Evolutionary conservation across 2,329 filamentous ascomycete species (phyloP).

Genomic region (Aureobasidium sp.): DNA sequence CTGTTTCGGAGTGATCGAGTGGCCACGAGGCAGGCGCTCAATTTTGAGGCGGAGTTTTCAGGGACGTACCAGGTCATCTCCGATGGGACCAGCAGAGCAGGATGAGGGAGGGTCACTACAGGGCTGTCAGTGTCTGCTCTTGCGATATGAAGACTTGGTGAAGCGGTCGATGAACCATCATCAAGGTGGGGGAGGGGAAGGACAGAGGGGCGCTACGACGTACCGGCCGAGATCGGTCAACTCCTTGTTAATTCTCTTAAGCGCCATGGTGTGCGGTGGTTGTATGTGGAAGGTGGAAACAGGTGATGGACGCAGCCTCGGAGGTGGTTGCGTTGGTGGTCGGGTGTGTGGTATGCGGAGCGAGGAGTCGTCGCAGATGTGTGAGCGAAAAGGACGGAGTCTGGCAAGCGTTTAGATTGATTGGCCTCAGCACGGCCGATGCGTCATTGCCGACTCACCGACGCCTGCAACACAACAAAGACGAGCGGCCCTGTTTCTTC

Average conservation of each 20-base stretch:
- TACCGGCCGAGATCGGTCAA: conserved; percentile 83
- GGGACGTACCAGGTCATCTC: conserved; percentile 87
- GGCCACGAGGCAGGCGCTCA: conserved; percentile 12
- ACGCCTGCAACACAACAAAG: conserved; percentile 8
- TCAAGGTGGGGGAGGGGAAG: conserved; percentile 10
- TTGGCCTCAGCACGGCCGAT: background rate
- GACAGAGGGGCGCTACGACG: conserved; percentile 21
- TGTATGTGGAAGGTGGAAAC: conserved; percentile 15
- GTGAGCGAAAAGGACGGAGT: conserved; percentile 7
- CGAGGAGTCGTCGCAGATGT: conserved; percentile 13
- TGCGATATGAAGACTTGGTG: background rate
- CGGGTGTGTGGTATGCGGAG: conserved; percentile 18
- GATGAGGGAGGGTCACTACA: conserved; percentile 92
- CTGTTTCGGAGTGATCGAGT: conserved; percentile 15
- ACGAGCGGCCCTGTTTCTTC: background rate
- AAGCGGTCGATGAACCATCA: background rate
- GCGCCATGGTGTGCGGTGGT: conserved; percentile 53
- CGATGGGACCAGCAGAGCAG: conserved; percentile 93
- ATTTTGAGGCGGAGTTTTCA: conserved; percentile 13
- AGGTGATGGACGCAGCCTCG: background rate
- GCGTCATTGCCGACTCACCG: conserved; percentile 10
- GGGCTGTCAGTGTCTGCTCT: conserved; percentile 26
- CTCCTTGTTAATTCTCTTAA: conserved; percentile 94
- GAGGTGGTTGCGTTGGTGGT: conserved; percentile 8
- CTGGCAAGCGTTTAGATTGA: conserved; percentile 10